A percentile compares a stretch with the other conserved stretches of the same genome.
Conservation (phyloP, 176 grass and related monocot genomes). For the sorghum (Sorghum bicolor) region Sorghum_bicolor_NCBIv3 NC_012877.2:55900501-55901000, state of each 20-base stretch:
- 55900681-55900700: constrained; percentile 91
- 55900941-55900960: constrained; percentile 96
- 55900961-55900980: constrained; percentile 98
- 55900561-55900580: constrained; percentile 21
- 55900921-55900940: constrained; percentile 97
- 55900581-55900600: constrained; percentile 90
- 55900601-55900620: constrained; percentile 92
- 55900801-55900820: not conserved
- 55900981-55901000: constrained; percentile 95
- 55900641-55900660: constrained; percentile 89
- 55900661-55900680: constrained; percentile 69
- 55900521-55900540: not conserved
- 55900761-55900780: not conserved
- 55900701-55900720: constrained; percentile 99
- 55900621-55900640: constrained; percentile 97
- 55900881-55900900: constrained; percentile 98
- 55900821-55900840: constrained; percentile 4
- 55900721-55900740: constrained; percentile 95
- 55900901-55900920: constrained; percentile 97
- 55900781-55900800: constrained; percentile 16
- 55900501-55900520: constrained; percentile 8
- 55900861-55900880: constrained; percentile 87
- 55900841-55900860: constrained; percentile 84
- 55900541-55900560: not conserved
- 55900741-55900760: constrained; percentile 58